Conservation (phyloP, 305 asterid genomes). For the Fraxinus velutina region DNA sequence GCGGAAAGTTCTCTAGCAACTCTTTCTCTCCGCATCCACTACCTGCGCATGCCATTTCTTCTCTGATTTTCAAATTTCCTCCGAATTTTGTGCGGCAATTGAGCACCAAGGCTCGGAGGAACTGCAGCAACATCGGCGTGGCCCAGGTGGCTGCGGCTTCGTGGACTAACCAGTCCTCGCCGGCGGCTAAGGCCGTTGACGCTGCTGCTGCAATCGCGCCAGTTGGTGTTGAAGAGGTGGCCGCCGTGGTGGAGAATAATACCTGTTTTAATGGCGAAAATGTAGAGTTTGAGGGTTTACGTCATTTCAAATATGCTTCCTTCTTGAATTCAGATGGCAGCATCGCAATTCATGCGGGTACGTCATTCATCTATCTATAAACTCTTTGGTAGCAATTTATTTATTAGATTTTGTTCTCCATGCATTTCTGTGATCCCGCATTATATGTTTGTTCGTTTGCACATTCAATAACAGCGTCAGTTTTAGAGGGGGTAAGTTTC, state of each 20-base stretch:
- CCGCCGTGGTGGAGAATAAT: constrained; percentile 36
- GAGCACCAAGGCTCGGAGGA: constrained; percentile 80
- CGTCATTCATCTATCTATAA: not conserved
- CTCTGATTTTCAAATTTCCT: constrained; percentile 66
- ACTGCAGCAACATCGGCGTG: constrained; percentile 92
- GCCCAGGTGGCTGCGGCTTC: constrained; percentile 89
- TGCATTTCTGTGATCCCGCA: not conserved
- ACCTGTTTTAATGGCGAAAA: constrained; percentile 29
- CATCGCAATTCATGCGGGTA: constrained; percentile 94
- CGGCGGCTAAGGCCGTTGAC: constrained; percentile 71
- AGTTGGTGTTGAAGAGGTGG: constrained; percentile 50
- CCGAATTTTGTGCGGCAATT: constrained; percentile 94
- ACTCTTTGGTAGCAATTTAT: not conserved
- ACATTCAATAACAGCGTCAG: not conserved
- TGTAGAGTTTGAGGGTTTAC: constrained; percentile 50
- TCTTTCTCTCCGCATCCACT: not conserved
- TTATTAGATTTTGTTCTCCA: not conserved
- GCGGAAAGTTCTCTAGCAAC: constrained; percentile 29
- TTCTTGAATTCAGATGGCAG: constrained; percentile 76
- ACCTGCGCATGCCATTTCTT: constrained; percentile 40
- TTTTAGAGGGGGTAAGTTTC: not conserved
- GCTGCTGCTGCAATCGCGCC: constrained; percentile 44
- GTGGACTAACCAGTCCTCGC: constrained; percentile 55
- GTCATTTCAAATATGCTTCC: constrained; percentile 48
- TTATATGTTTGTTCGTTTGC: not conserved